Evolutionary conservation across 2,329 filamentous ascomycete species (phyloP).

Genomic region (Pseudogymnoascus sp.): DNA sequence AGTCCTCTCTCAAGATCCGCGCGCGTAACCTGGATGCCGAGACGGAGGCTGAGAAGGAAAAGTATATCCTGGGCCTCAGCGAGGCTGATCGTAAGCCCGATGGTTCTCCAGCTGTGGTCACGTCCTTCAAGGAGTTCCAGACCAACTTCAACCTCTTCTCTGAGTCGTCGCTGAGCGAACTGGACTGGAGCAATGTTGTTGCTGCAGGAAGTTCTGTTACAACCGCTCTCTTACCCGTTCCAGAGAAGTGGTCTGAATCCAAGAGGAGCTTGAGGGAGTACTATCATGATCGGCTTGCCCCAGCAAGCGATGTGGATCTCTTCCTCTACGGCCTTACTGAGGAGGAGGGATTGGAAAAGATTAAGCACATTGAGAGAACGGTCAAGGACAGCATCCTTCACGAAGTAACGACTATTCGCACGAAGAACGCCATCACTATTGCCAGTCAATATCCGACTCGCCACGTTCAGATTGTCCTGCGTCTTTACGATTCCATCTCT

Average conservation of each 20-base stretch:
- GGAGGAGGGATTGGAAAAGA: slow-evolving; percentile 72
- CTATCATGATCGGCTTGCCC: slow-evolving; percentile 73
- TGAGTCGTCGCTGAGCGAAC: slow-evolving; percentile 64
- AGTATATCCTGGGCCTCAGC: slow-evolving; percentile 62
- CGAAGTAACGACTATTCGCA: slow-evolving; percentile 78
- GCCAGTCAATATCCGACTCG: slow-evolving; percentile 75
- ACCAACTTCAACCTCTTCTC: slow-evolving; percentile 76
- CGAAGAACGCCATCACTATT: slow-evolving; percentile 82
- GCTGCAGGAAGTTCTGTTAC: slow-evolving; percentile 74
- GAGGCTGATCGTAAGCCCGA: slow-evolving; percentile 51
- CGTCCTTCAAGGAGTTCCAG: slow-evolving; percentile 60
- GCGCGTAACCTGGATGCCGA: slow-evolving; percentile 53
- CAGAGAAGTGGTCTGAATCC: slow-evolving; percentile 49
- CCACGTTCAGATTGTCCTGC: slow-evolving; percentile 75
- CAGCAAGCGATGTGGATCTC: slow-evolving; percentile 78
- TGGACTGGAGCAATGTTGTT: slow-evolving; percentile 77
- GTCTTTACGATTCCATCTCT: slow-evolving; percentile 74
- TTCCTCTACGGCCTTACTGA: slow-evolving; percentile 76
- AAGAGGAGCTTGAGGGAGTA: slow-evolving; percentile 61
- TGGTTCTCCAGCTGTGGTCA: slow-evolving; percentile 60
- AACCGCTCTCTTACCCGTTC: slow-evolving; percentile 67
- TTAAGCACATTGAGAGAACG: slow-evolving; percentile 69
- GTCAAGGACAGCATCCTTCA: slow-evolving; percentile 69
- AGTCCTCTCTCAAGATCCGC: slow-evolving; percentile 50
- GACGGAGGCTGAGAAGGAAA: slow-evolving; percentile 49